Base-by-base conservation (phyloP, 2,329 filamentous ascomycete species). In the Neofusicoccum ribis region DNA sequence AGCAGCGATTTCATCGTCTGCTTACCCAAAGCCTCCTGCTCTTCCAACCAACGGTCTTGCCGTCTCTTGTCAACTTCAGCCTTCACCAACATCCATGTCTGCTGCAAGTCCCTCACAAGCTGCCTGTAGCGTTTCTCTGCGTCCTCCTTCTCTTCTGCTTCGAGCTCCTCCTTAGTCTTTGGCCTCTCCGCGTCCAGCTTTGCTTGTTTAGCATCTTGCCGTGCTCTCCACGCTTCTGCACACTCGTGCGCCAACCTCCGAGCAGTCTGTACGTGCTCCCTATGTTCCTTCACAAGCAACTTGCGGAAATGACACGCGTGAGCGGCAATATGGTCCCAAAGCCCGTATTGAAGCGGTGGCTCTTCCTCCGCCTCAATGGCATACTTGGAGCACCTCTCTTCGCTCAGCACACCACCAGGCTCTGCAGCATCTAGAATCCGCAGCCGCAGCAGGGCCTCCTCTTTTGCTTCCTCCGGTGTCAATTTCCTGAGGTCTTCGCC, bases 281-380 rank as follows among this genome's bases (percentile, higher is more conserved):
- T 86, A 70, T 93, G 91, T 76, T 99, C 95, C 65, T 88, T 86
- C 2, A 89, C 79, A 80, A 98, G 86, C 41, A 98, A 83, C 71
- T 88, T 91, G 54, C 91, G 88, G 70, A 98, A 94, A 70, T 93
- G 90, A 12, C 89, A 74, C 66, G 91, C 89, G 67, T 96, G 93
- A 52, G 89, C 89, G 51, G 91, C 83, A 62, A 98, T 84, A 74
- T 98, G 91, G 72, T 98, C 93, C 73, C 88, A 86, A 70, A 96
- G 93, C n/a, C 90, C 88, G 82, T 92, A 98, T 72, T 95, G 92
- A 61, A 86, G 84, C 0, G 88, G 86, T 0, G 91, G 91, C 71
- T 96, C 91, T 65, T 91, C 88, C 66, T 85, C 84, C 12, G 87
- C 82, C 68, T 95, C 91, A 0, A 91, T 91, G 17, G 88, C 84